Percentiles rank a stretch among this genome's conserved stretches.
These are phyloP conservation scores for Nicotiana benthamiana DNA, from an alignment of 257 asterid genomes.

Conservation along the genomic window DNA sequence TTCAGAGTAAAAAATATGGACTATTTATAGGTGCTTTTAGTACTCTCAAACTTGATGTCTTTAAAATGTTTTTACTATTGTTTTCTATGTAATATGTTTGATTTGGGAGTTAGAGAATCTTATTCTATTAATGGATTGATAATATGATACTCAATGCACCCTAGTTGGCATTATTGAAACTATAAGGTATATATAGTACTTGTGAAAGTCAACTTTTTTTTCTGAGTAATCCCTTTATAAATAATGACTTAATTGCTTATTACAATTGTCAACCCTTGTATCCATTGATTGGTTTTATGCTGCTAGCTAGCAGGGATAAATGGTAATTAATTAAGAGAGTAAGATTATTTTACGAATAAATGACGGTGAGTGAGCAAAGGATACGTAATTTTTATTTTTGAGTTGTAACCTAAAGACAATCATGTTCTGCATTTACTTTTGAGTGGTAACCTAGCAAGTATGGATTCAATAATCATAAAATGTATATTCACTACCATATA, in stretches of 20 bases:
- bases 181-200: neutral
- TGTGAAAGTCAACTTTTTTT: slow-evolving; percentile 15
- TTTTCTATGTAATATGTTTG: slow-evolving; percentile 19
- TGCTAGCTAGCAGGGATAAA: neutral
- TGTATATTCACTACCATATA: too few species aligned
- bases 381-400: neutral
- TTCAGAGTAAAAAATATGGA: neutral
- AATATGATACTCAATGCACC: slow-evolving; percentile 9
- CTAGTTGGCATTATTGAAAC: slow-evolving; percentile 19
- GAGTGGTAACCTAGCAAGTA: slow-evolving; percentile 1
- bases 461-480: too few species aligned
- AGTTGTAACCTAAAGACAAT: neutral
- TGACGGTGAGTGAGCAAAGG: neutral
- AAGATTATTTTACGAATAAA: neutral
- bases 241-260: neutral
- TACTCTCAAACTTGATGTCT: slow-evolving; percentile 1
- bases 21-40: neutral
- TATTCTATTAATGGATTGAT: slow-evolving; percentile 20
- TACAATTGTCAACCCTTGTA: neutral
- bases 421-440: neutral
- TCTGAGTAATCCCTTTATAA: neutral
- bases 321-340: slow-evolving; percentile 22
- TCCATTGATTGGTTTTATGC: neutral
- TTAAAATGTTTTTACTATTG: slow-evolving; percentile 1
- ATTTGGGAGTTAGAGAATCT: slow-evolving; percentile 57